Evolutionary conservation across 2,329 filamentous ascomycete genomes (phyloP), one percentile per base, ranked within the genome.

Genomic region (Aspergillus fructus): DNA sequence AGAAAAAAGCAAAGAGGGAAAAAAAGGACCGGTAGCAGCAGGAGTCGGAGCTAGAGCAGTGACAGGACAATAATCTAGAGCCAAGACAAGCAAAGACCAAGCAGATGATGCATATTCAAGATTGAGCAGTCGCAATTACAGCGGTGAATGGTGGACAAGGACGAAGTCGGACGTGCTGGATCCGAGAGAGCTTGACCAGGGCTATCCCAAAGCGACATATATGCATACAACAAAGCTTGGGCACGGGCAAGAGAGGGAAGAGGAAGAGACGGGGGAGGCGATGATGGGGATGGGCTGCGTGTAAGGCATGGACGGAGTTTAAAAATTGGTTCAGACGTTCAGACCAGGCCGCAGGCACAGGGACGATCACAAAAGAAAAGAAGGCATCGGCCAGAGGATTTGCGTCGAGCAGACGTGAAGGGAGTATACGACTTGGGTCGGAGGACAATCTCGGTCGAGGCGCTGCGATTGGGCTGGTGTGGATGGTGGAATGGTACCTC

Each of bases 31-130:
- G 52, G 41, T 43, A 59, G 55, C 47, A 43, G 27, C 1, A 46
- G 41, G 21, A 41, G 37, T 45, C 42, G 21, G 21, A 15, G 42
- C 42, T 13, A 24, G 42, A 46, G 23, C 27, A 48, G 4, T 30
- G 43, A n/a, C 54, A 46, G 39, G 39, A 59, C 37, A 55, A 49
- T 71, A 53, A 49, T 71, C 72, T 74, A 75, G 66, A 72, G 73
- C 73, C 74, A 74, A 74, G 71, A 72, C 73, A 75, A 76, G 74
- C 66, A 76, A 74, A 70, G 33, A 46, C 37, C 48, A 50, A 40
- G 72, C 72, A 69, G 74, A 79, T 81, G 78, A 79, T 81, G 78
- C 79, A 82, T 81, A 72, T 74, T 78, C 74, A 64, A 67, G 59
- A 54, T 55, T 62, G 70, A 64, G 66, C 64, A 72, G 67, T 56